A percentile compares a stretch with the other conserved stretches of the same genome.
Conservation (phyloP, 1,139 yeast species). For the Hemisphaericaspora xylanilytica region DNA sequence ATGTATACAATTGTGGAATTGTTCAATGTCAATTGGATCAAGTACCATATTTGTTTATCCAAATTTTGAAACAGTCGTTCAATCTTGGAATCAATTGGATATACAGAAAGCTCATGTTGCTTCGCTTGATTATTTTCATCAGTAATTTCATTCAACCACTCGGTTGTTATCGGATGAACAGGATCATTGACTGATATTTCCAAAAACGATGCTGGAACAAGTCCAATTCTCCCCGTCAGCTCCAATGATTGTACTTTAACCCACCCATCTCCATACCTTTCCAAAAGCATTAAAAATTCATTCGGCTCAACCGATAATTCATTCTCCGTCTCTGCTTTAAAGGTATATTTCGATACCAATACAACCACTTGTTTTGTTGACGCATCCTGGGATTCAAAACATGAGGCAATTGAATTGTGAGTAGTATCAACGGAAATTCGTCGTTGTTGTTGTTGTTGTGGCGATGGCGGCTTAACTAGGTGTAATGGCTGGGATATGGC, state of each 20-base stretch:
- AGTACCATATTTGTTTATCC: conserved; percentile 29
- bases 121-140: not conserved
- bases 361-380: conserved; percentile 15
- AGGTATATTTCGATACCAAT: conserved; percentile 31
- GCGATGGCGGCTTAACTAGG: not conserved
- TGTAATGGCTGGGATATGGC: conserved; percentile 22
- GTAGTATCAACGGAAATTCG: no score
- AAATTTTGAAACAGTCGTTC: conserved; percentile 10
- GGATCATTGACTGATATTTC: conserved; percentile 39
- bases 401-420: conserved; percentile 1
- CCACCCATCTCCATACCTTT: conserved; percentile 40
- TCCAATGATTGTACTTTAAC: conserved; percentile 32
- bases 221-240: conserved; percentile 24
- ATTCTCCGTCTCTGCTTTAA: conserved; percentile 25
- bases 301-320: conserved; percentile 31
- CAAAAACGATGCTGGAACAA: conserved; percentile 37
- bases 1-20: conserved; percentile 23
- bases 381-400: not conserved
- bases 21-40: conserved; percentile 28
- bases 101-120: no score
- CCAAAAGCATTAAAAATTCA: conserved; percentile 31
- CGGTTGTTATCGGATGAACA: conserved; percentile 28
- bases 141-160: conserved; percentile 26
- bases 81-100: conserved; percentile 5
- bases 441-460: no score